phyloP scores from a whole-genome alignment of 805 yeast genomes.

The Candida sonorensis region DNA sequence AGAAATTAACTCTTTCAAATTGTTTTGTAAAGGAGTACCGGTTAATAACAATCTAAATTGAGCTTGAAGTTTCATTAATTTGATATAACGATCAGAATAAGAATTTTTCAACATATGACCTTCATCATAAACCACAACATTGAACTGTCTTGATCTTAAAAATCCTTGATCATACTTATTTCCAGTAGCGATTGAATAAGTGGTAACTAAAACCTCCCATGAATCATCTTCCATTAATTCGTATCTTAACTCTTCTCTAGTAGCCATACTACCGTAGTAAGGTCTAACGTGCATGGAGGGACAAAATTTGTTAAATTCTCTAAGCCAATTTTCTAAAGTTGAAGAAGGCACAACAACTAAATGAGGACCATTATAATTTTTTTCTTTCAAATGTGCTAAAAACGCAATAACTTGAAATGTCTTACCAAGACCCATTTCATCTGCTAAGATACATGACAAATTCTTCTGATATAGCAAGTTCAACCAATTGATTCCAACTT shows the following conservation, averaged over 20 bases:
- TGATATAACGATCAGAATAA: conserved; percentile 75
- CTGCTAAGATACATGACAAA: conserved; percentile 91
- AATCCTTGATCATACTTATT: conserved; percentile 76
- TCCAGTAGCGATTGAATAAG: conserved; percentile 88
- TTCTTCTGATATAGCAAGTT: conserved; percentile 67
- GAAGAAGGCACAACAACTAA: conserved; percentile 94
- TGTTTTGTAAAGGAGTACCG: conserved; percentile 96
- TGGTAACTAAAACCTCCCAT: conserved; percentile 89
- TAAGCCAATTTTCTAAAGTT: conserved; percentile 93
- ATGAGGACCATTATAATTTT: conserved; percentile 66
- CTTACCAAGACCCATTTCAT: conserved; percentile 98
- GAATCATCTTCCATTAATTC: conserved; percentile 48
- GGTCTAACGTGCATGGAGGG: conserved; percentile 82
- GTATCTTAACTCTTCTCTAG: conserved; percentile 78
- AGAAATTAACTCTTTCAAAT: conserved; percentile 83
- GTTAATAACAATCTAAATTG: conserved; percentile 82
- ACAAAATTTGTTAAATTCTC: conserved; percentile 87
- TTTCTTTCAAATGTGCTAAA: conserved; percentile 73
- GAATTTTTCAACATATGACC: conserved; percentile 96
- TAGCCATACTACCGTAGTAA: conserved; percentile 83
- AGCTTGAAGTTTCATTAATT: conserved; percentile 78
- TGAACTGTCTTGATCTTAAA: conserved; percentile 65
- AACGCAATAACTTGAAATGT: conserved; percentile 95
- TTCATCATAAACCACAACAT: conserved; percentile 91
- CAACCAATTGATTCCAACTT: conserved; percentile 96